Evolutionary conservation across 139 green algal species (phyloP).

Genomic region (Coccomyxa sp.): DNA sequence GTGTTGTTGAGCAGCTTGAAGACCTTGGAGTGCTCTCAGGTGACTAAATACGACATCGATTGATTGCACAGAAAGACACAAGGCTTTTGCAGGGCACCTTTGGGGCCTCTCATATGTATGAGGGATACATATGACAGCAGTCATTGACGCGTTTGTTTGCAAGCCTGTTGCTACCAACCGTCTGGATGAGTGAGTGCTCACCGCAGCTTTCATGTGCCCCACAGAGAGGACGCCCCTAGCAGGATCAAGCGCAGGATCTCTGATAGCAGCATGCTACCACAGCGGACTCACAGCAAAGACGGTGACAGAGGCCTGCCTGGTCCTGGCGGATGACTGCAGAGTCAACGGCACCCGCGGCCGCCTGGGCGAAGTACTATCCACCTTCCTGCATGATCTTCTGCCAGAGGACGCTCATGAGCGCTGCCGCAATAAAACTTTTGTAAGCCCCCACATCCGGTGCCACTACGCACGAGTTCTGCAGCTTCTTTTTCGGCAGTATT

Average conservation of each 20-base stretch:
- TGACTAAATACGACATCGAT: constrained; percentile 7
- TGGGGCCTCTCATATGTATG: no score
- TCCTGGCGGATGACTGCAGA: constrained; percentile 43
- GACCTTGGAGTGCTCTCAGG: constrained; percentile 46
- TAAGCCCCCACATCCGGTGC: no score
- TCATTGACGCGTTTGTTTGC: no score
- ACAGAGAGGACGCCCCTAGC: constrained; percentile 47
- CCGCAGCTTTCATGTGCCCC: no score
- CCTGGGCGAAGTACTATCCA: background rate
- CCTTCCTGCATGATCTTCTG: constrained; percentile 37
- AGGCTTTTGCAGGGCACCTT: no score
- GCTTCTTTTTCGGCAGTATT: background rate
- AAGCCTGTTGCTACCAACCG: no score
- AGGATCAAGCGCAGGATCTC: constrained; percentile 65
- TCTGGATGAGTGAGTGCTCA: no score
- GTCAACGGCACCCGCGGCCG: constrained; percentile 36
- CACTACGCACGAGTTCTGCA: no score
- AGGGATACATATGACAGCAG: no score
- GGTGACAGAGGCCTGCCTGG: constrained; percentile 33
- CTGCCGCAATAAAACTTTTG: constrained; percentile 31
- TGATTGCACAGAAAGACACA: no score
- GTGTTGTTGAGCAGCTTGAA: constrained; percentile 28
- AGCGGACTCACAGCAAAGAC: constrained; percentile 37
- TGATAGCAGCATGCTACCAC: constrained; percentile 70
- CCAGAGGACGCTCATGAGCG: constrained; percentile 49